Evolutionary conservation across 2,329 filamentous ascomycete genomes (phyloP), one percentile per base, ranked within the genome.

Genomic region (Ambrosiella beaveri): DNA sequence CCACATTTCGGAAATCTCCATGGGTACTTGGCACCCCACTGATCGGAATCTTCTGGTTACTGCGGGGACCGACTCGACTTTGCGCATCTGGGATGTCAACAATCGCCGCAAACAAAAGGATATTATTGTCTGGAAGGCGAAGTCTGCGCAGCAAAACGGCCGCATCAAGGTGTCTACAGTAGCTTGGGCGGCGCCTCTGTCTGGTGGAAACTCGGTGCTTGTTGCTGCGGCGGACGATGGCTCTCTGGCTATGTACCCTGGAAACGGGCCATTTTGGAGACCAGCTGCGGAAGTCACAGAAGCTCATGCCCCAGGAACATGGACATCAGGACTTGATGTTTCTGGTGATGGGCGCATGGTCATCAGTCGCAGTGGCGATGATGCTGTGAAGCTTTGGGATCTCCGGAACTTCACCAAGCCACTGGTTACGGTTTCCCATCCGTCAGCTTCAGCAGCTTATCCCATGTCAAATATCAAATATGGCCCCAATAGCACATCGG

Each of bases 1-100:
- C 1, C 93, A 98, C 70, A 83, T 96, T 56, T 90, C 90, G 3
- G 93, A 96, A 70, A 80, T 96, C 45, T 89, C 88, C 2, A 86
- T 84, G 19, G 91, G 88, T 19, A 85, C 85, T 44, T 98, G 93
- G 93, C 88, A 91, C 69, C 93, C 93, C 0, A 83, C 82, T 1
- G 84, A 96, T 67, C 83, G 78, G 65, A 89, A 95, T 63, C 65
- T 90, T 0, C 94, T 88, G 67, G 84, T 91, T 35, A 98, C 93
- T 1, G 90, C 89, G 44, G 90, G 90, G 7, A 94, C 90, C 7
- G 93, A 98, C 68, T 96, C 91, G 67, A 98, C 93, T 1, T 72
- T 98, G 62, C 81, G 93, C 58, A 95, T 98, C 67, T 98, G 93
- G 93, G 91, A 98, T 67, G 80, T 95, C 64, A 96, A 95, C 70